phyloP scores from a whole-genome alignment of 345 rosid genomes.

The Heritiera fomes region DNA sequence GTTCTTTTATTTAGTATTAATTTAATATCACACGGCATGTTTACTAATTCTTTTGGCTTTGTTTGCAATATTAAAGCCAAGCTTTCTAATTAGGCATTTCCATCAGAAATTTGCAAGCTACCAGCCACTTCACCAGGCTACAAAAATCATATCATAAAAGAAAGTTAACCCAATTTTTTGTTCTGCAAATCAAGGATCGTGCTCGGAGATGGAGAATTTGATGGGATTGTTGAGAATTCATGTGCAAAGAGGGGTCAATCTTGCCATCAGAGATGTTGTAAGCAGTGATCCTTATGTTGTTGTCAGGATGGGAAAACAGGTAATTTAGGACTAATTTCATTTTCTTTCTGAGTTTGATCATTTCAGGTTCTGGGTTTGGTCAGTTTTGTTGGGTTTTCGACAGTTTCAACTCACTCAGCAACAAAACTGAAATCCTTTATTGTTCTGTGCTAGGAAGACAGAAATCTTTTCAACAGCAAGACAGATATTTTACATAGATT shows the following conservation, averaged over 20 bases:
- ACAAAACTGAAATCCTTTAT: not conserved
- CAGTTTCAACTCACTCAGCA: not conserved
- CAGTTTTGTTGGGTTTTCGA: not conserved
- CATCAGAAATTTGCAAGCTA: not conserved
- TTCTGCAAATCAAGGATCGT: not conserved
- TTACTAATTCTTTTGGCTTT: not conserved
- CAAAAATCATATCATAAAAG: not conserved
- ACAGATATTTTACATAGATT: not conserved
- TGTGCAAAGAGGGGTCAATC: constrained; percentile 71
- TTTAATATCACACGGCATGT: not conserved
- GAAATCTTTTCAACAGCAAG: not conserved
- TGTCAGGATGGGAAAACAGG: constrained; percentile 72
- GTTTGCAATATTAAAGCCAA: not conserved
- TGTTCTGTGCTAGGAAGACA: not conserved
- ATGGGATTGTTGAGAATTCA: constrained; percentile 74
- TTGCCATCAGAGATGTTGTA: constrained; percentile 76
- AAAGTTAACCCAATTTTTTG: not conserved
- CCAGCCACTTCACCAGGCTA: not conserved
- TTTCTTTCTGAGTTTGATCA: not conserved
- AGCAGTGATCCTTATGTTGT: constrained; percentile 91
- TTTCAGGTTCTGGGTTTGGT: not conserved
- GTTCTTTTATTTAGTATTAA: no score
- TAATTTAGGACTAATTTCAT: constrained; percentile 4
- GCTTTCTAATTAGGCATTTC: not conserved
- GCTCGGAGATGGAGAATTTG: constrained; percentile 55